phyloP scores from a whole-genome alignment of 805 yeast genomes.

The Soucietia sequanensis region DNA sequence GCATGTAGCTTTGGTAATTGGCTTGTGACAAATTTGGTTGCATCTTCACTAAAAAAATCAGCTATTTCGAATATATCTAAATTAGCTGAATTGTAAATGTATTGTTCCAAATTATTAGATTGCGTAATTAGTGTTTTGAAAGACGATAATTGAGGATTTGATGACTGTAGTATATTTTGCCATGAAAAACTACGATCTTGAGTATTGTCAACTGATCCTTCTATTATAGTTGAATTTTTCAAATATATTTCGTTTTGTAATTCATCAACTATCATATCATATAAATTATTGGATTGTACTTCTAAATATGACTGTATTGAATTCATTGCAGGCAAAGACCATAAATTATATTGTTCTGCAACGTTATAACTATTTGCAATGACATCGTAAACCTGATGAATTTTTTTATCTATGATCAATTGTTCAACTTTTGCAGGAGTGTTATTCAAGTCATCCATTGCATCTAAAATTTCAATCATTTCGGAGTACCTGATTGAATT shows the following conservation, averaged over 20 bases:
- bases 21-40: constrained; percentile 23
- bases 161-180: constrained; percentile 21
- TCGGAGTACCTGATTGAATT: constrained; percentile 62
- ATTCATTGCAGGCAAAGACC: constrained; percentile 55
- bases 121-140: constrained; percentile 31
- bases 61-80: constrained; percentile 55
- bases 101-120: constrained; percentile 50
- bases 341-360: constrained; percentile 53
- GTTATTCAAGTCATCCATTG: constrained; percentile 57
- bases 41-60: constrained; percentile 29
- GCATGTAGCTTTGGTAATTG: constrained; percentile 29
- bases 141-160: constrained; percentile 36
- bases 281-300: constrained; percentile 57
- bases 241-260: constrained; percentile 67
- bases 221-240: constrained; percentile 23
- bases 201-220: constrained; percentile 8
- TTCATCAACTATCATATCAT: constrained; percentile 76
- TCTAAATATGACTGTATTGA: constrained; percentile 52
- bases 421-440: constrained; percentile 66
- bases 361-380: constrained; percentile 42
- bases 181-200: constrained; percentile 13
- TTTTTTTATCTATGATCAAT: constrained; percentile 66
- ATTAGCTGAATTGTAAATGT: constrained; percentile 54
- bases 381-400: constrained; percentile 60
- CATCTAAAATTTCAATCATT: constrained; percentile 67